Evolutionary conservation across 1,139 yeast species (phyloP).

Genomic region (Saccharomyces hybrid): DNA sequence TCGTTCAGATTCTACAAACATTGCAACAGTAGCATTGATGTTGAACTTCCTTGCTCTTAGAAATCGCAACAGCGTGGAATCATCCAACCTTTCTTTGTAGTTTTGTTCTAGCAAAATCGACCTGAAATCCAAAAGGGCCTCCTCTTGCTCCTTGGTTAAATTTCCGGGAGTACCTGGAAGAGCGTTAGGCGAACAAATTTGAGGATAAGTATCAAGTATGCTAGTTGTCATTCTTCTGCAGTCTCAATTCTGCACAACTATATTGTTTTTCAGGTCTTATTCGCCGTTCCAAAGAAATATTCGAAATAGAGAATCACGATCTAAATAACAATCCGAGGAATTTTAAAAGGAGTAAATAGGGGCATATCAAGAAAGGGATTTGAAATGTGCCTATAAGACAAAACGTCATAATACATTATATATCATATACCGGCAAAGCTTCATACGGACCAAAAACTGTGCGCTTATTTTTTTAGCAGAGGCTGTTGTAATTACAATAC

Average conservation of each 20-base stretch:
- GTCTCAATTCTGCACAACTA: not conserved
- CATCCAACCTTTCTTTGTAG: conserved; percentile 67
- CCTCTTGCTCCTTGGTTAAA: conserved; percentile 59
- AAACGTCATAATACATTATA: not conserved
- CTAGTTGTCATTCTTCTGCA: conserved; percentile 15
- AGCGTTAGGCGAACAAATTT: conserved; percentile 48
- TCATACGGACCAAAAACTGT: not conserved
- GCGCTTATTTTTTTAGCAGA: not conserved
- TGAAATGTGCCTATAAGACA: not conserved
- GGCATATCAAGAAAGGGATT: not conserved
- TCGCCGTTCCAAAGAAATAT: not conserved
- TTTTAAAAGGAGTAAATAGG: conserved; percentile 1
- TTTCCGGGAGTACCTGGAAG: conserved; percentile 75
- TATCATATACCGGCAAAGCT: not conserved
- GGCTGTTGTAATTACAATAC: not conserved
- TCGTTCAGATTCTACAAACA: conserved; percentile 78
- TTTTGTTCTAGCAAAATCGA: conserved; percentile 53
- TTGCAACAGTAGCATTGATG: conserved; percentile 60
- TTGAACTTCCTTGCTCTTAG: conserved; percentile 91
- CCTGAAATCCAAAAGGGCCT: conserved; percentile 50
- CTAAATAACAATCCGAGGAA: not conserved
- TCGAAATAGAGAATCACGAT: not conserved
- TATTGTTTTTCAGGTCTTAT: not conserved
- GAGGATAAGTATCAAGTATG: conserved; percentile 51
- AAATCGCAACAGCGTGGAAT: conserved; percentile 75